phyloP scores from a whole-genome alignment of 2,329 filamentous ascomycete genomes.

The Colletotrichum sp. region DNA sequence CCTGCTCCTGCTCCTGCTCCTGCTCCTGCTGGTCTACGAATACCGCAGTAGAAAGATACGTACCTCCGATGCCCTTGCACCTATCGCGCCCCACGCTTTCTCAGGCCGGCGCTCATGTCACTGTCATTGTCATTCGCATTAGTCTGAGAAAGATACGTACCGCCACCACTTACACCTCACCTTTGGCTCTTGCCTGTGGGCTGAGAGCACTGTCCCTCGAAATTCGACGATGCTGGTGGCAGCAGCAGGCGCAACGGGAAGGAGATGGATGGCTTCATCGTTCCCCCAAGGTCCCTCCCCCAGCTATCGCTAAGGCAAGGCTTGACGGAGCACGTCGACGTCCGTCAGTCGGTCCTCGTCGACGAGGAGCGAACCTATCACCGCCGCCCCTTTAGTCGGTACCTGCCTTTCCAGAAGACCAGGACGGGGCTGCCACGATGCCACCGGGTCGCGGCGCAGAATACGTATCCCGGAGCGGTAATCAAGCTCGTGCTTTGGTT shows the following conservation, averaged over 20 bases:
- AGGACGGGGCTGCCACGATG: not conserved
- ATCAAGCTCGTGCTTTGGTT: conserved; percentile 5
- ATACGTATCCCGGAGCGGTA: not conserved
- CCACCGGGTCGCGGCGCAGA: not conserved
- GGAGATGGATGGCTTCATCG: not conserved
- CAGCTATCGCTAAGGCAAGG: not conserved
- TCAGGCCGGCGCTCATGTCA: conserved; percentile 1
- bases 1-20: too few species aligned
- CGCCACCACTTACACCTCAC: not conserved
- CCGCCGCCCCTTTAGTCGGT: not conserved
- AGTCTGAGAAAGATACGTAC: conserved; percentile 14
- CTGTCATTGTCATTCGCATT: conserved; percentile 21
- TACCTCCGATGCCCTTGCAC: conserved; percentile 6
- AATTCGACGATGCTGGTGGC: not conserved
- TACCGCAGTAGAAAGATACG: not conserved
- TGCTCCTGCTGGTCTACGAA: too few species aligned
- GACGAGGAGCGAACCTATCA: not conserved
- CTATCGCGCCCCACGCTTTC: conserved; percentile 13
- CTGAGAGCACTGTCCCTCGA: not conserved
- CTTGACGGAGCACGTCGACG: not conserved
- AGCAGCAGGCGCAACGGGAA: not conserved
- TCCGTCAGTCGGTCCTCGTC: not conserved
- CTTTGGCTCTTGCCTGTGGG: not conserved
- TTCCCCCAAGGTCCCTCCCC: not conserved
- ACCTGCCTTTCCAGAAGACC: not conserved